These are phyloP conservation scores for Hymenotorrendiella dingleyae DNA, from an alignment of 2,329 filamentous ascomycete species.

Conservation along the genomic window DNA sequence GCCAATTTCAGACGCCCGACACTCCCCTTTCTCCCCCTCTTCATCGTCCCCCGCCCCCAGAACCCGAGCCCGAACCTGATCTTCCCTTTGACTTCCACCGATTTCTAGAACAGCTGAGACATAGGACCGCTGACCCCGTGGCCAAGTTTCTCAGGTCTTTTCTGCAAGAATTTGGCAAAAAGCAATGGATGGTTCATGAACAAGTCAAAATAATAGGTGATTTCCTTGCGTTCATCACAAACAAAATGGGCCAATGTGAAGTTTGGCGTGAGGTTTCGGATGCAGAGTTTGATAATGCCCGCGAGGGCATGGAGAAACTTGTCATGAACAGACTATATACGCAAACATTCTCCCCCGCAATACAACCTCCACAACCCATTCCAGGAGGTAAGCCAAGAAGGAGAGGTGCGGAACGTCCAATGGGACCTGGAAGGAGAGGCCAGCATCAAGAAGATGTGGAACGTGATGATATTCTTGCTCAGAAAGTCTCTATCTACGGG, in stretches of 20 bases:
- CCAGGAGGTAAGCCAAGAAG: slow-evolving; percentile 62
- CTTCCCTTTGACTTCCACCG: slow-evolving; percentile 96
- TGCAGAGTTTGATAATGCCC: slow-evolving; percentile 94
- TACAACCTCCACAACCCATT: slow-evolving; percentile 71
- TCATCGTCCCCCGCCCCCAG: slow-evolving; percentile 60
- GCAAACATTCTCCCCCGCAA: slow-evolving; percentile 94
- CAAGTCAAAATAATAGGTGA: slow-evolving; percentile 98
- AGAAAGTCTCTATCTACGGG: slow-evolving; percentile 94
- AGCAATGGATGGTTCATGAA: slow-evolving; percentile 99
- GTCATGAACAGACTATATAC: slow-evolving; percentile 97
- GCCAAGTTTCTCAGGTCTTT: slow-evolving; percentile 95
- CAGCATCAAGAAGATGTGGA: slow-evolving; percentile 99
- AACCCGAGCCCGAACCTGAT: slow-evolving; percentile 72
- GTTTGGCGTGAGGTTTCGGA: slow-evolving; percentile 96
- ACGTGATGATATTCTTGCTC: slow-evolving; percentile 87
- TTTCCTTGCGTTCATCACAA: slow-evolving; percentile 92
- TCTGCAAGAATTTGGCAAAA: slow-evolving; percentile 88
- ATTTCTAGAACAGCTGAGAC: slow-evolving; percentile 90
- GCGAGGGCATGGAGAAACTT: slow-evolving; percentile 98
- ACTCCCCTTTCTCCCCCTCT: slow-evolving; percentile 44
- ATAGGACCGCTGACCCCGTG: slow-evolving; percentile 96
- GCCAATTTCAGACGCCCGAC: slow-evolving; percentile 39
- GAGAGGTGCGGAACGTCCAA: slow-evolving; percentile 60
- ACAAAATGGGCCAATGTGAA: slow-evolving; percentile 96
- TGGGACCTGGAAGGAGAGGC: slow-evolving; percentile 79